These are phyloP conservation scores for Backusella australiensis DNA, from an alignment of 192 early-diverging fungal genomes.

Conservation along the genomic window DNA sequence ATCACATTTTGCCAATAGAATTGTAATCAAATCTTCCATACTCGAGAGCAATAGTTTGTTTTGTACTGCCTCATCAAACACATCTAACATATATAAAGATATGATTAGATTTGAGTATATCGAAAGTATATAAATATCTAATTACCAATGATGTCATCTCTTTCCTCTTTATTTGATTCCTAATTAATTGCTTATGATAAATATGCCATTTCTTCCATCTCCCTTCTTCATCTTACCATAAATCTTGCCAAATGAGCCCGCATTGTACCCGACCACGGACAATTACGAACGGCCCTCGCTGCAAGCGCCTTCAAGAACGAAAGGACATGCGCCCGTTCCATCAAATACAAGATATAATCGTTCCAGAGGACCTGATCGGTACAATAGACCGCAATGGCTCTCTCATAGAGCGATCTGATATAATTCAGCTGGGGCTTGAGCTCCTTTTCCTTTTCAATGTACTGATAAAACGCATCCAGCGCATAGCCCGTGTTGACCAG, in stretches of 20 bases:
- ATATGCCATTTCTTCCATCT: neutral
- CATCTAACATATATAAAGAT: neutral
- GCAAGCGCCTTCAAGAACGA: conserved; percentile 37
- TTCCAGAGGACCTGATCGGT: conserved; percentile 64
- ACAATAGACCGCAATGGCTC: conserved; percentile 61
- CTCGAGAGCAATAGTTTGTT: conserved; percentile 21
- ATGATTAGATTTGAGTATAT: neutral
- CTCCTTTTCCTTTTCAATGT: conserved; percentile 53
- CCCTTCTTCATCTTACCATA: conserved; percentile 16
- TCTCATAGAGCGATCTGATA: conserved; percentile 60
- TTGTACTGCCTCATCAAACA: conserved; percentile 28
- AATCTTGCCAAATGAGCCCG: conserved; percentile 52
- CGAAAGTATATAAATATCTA: neutral
- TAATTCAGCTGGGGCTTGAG: conserved; percentile 14
- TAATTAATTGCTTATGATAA: neutral
- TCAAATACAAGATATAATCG: conserved; percentile 59
- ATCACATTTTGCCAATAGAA: conserved; percentile 36
- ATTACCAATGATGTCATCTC: conserved; percentile 4
- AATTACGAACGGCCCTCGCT: conserved; percentile 64
- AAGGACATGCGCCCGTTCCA: conserved; percentile 34
- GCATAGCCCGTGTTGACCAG: conserved; percentile 47
- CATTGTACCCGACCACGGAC: conserved; percentile 67
- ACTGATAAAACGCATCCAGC: conserved; percentile 50
- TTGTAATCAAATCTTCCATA: conserved; percentile 38
- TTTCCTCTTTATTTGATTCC: neutral